phyloP scores from a whole-genome alignment of 345 rosid species.

The Microcos paniculata region DNA sequence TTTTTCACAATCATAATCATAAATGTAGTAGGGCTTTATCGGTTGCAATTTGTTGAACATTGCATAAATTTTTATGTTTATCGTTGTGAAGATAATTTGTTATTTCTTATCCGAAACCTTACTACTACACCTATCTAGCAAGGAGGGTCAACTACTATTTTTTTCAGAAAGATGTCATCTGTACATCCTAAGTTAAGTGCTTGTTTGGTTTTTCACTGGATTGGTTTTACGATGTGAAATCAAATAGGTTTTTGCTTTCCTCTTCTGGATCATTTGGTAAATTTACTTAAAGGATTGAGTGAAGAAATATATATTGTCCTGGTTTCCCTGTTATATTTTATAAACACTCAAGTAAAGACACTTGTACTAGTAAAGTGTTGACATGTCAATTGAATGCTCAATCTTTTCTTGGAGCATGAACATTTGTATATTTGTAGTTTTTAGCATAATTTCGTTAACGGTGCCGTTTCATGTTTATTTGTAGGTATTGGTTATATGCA shows the following conservation, averaged over 20 bases:
- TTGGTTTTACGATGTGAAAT: neutral
- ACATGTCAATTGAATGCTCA: neutral
- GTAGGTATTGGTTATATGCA: conserved; percentile 97
- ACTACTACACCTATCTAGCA: neutral
- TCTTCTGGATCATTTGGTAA: neutral
- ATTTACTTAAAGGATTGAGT: neutral
- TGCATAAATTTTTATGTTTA: neutral
- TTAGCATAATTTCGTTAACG: neutral
- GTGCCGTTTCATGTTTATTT: conserved; percentile 10
- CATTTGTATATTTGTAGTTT: neutral
- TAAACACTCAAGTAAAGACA: neutral
- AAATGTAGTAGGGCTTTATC: neutral
- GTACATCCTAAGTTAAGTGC: neutral
- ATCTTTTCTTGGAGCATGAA: neutral
- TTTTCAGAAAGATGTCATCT: neutral
- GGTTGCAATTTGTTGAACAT: neutral
- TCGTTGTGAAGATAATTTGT: no score
- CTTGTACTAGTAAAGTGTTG: neutral
- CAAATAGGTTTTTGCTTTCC: neutral
- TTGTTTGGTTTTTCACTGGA: neutral
- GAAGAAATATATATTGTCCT: neutral
- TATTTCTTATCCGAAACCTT: no score
- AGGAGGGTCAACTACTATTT: neutral
- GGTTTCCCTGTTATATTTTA: neutral
- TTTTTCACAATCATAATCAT: neutral